Percentiles rank a stretch among this genome's conserved stretches.
Evolutionary conservation across 2,329 filamentous ascomycete genomes (phyloP).

Genomic region (Calonectria pauciramosa): DNA sequence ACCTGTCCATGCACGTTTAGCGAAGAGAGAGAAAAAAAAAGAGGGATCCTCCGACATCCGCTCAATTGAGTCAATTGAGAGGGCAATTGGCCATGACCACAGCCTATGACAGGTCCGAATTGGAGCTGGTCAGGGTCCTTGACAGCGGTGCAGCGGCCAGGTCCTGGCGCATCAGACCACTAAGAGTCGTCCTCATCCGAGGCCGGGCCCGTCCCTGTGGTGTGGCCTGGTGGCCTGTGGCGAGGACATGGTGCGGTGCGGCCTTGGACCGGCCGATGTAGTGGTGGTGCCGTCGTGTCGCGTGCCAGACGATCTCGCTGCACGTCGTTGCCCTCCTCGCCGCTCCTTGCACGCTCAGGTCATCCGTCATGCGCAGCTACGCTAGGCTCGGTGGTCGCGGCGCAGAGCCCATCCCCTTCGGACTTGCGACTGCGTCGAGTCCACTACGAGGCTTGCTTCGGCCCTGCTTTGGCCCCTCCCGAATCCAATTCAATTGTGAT

Average conservation of each 20-base stretch:
- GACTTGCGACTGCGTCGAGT: constrained; percentile 19
- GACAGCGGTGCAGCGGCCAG: constrained; percentile 11
- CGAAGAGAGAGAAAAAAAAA: neutral
- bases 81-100: constrained; percentile 6
- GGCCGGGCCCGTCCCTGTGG: constrained; percentile 15
- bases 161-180: constrained; percentile 42
- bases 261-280: constrained; percentile 7
- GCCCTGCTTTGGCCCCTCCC: constrained; percentile 9
- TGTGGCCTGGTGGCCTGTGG: constrained; percentile 21
- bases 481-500: constrained; percentile 13
- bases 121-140: constrained; percentile 14
- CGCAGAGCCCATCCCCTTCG: constrained; percentile 20
- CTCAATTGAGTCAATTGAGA: neutral
- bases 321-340: constrained; percentile 24
- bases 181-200: constrained; percentile 31
- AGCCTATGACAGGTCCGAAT: constrained; percentile 23
- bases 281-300: constrained; percentile 31
- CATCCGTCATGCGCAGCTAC: constrained; percentile 22
- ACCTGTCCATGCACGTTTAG: neutral
- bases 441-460: constrained; percentile 15
- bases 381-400: constrained; percentile 22
- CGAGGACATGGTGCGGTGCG: constrained; percentile 4
- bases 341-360: constrained; percentile 21
- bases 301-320: constrained; percentile 41
- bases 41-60: neutral